Conservation (phyloP, 192 early-diverging fungal genomes). For the Coemansia javaensis region DNA sequence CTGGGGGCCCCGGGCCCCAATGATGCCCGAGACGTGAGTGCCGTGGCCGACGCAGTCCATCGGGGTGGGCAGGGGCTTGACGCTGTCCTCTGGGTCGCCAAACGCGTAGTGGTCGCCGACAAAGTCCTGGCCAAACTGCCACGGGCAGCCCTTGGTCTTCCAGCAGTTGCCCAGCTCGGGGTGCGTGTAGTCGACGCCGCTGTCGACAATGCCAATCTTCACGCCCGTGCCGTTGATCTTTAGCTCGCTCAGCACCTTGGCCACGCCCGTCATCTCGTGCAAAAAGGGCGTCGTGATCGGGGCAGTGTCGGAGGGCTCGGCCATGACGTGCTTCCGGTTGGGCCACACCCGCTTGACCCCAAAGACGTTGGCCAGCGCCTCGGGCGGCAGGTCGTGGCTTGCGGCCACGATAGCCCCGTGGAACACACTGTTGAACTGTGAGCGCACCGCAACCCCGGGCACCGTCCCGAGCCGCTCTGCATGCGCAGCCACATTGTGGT, state of each 20-base stretch:
- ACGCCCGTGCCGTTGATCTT: constrained; percentile 57
- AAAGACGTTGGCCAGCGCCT: too few relatives aligned
- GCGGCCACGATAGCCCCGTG: constrained; percentile 17
- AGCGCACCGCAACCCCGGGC: constrained; percentile 1
- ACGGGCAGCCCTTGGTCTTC: constrained; percentile 50
- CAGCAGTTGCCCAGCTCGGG: constrained; percentile 62
- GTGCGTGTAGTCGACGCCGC: constrained; percentile 61
- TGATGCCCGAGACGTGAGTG: constrained; percentile 61
- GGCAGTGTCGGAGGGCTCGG: not conserved
- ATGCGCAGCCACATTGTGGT: not conserved
- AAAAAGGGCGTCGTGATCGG: constrained; percentile 8
- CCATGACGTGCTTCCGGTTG: constrained; percentile 1
- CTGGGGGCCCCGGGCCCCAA: constrained; percentile 35
- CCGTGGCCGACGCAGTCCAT: constrained; percentile 61
- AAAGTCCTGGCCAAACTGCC: constrained; percentile 59
- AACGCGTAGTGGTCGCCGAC: constrained; percentile 54
- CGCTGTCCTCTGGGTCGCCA: constrained; percentile 18
- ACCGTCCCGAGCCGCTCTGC: constrained; percentile 4
- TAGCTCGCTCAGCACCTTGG: constrained; percentile 36
- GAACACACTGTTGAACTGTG: constrained; percentile 4
- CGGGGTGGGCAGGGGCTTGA: constrained; percentile 52
- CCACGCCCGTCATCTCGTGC: constrained; percentile 53
- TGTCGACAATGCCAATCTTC: constrained; percentile 62
- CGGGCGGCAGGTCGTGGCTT: not conserved
- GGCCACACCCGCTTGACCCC: constrained; percentile 21